Evolutionary conservation across 176 grass and related monocot genomes (phyloP), one percentile per base, ranked within the genome.

Genomic region (Raddia guianensis): DNA sequence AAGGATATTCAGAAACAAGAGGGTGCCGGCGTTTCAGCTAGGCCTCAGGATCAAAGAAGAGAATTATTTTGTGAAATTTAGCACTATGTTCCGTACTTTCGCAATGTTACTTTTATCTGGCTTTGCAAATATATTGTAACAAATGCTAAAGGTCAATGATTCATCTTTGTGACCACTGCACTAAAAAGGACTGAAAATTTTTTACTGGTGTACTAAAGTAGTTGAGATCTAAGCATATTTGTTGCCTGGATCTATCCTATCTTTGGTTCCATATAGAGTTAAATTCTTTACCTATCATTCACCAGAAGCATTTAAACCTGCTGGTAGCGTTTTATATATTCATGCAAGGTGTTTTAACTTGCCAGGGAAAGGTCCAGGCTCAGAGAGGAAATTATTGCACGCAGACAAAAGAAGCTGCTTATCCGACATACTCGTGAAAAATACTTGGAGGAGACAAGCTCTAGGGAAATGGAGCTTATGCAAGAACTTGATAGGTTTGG

Each of bases 401-500:
- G 88, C 33, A 88, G 88, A 68, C 92, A 98, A 89, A 98, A 94
- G 83, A 98, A 91, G 74, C 72, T 98, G 73, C 81, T 98, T 74
- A 85, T 98, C 56, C 91, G 84, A 77, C 95, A 85, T 70, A 84
- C 76, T 21, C 91, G 95, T 65, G 77, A 91, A 91, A 98, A 98
- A 66, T 87, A 80, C 80, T 87, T 94, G 53, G 92, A 94, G 86
- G 95, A 94, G 83, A 76, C 88, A 73, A 76, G 73, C 62, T 92
- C 73, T 47, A 89, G 71, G 71, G 92, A 94, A 88, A 92, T 91
- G 86, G 95, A 92, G 54, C 92, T 98, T 79, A 84, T 94, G 89
- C 95, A 94, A 76, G 95, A 87, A 62, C 95, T 98, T 74, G 95
- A 98, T 72, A 94, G 90, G 95, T 98, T 73, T 78, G 53, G 84